A percentile compares a stretch with the other conserved stretches of the same genome.
phyloP scores from a whole-genome alignment of 805 yeast species.

The Pichia kluyveri region DNA sequence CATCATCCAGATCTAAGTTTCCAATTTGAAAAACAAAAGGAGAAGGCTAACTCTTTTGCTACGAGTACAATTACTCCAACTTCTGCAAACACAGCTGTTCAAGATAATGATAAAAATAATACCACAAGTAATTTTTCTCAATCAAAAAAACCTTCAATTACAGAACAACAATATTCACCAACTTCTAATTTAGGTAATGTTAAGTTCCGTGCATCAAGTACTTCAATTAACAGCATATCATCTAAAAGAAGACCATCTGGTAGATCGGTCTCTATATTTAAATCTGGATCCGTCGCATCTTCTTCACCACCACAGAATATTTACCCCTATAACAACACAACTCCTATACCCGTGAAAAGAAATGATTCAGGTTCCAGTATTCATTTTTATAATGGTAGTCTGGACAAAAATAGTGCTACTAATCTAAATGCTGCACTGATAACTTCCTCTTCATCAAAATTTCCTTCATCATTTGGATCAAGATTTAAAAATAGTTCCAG shows the following conservation, averaged over 20 bases:
- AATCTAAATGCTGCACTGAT: constrained; percentile 7
- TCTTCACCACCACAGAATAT: constrained; percentile 16
- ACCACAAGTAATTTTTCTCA: no score
- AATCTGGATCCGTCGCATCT: constrained; percentile 47
- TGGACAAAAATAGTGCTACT: not conserved
- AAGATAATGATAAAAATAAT: not conserved
- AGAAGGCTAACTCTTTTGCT: not conserved
- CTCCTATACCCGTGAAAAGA: constrained; percentile 33
- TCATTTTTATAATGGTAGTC: constrained; percentile 5
- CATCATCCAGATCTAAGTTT: not conserved
- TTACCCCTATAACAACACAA: constrained; percentile 18
- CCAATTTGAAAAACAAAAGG: constrained; percentile 13
- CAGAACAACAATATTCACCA: not conserved
- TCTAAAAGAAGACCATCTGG: constrained; percentile 23
- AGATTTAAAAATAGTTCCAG: constrained; percentile 25
- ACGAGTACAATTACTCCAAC: not conserved
- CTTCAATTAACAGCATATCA: constrained; percentile 18
- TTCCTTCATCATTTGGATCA: constrained; percentile 68
- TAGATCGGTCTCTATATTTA: constrained; percentile 50
- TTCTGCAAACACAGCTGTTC: not conserved
- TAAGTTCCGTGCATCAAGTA: constrained; percentile 15
- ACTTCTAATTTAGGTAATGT: constrained; percentile 4
- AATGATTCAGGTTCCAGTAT: constrained; percentile 34
- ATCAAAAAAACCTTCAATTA: no score
- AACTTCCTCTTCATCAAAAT: constrained; percentile 39